Base-by-base conservation (phyloP, 1,284 basidiomycete species). In the Heterobasidion parviporum region DNA sequence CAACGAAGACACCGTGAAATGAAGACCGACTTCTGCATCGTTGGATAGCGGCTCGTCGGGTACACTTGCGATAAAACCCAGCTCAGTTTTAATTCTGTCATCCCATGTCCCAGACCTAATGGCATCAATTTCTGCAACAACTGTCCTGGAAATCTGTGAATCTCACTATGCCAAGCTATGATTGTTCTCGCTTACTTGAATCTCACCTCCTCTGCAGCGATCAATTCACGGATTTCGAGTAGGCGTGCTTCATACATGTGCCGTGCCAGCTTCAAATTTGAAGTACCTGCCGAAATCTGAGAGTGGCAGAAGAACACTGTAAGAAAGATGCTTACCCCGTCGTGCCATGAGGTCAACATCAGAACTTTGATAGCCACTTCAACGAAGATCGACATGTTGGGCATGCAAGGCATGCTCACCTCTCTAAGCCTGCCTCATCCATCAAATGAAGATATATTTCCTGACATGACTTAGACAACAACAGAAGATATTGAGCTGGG, bases 61-160 rank as follows among this genome's bases (percentile, higher is more conserved):
- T n/a, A 14, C 26, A 18, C 34, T 36, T 34, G 50, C 44, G 50
- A 46, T 41, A 64, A 62, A 15, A 64, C 65, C 64, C 43, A 83
- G 64, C 52, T 75, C 75, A 6, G 68, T 69, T 38, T 69, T 71
- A 32, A 85, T 77, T 62, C 72, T 75, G 52, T 76, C 73, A 62
- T 90, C 86, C 79, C 83, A 82, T 59, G 75, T 71, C 2, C 91
- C 91, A 12, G 77, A 73, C 35, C 84, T 82, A 61, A 94, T 87
- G 7, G 85, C 81, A 55, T 88, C 83, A 50, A 92, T 89, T 67
- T 92, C 88, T 6, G 75, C 71, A 3, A 82, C 74, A 18, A 89
- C 70, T 32, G 67, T 71, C 64, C 85, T 87, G 55, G 14, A 16
- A 12, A 20, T 54, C 50, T 44, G 26, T 45, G 26, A 26, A 26